Conservation (phyloP, 805 yeast genomes). For the Kregervanrija delftensis region DNA sequence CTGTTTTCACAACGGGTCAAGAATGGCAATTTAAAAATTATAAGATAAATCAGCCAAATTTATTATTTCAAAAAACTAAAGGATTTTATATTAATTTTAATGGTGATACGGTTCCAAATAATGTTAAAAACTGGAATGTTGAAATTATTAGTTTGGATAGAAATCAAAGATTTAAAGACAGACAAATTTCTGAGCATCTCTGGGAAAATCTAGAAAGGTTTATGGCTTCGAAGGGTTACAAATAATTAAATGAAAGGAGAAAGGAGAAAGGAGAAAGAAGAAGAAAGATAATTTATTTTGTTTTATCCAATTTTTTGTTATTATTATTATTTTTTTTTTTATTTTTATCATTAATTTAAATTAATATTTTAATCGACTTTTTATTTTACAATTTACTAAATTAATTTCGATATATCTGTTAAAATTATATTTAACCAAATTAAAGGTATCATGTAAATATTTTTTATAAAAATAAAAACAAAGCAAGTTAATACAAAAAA, state of each 20-base stretch:
- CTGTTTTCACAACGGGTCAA: slow-evolving; percentile 95
- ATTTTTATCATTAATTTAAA: background rate
- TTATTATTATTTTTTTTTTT: background rate
- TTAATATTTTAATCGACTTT: background rate
- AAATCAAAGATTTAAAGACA: slow-evolving; percentile 77
- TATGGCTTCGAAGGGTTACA: slow-evolving; percentile 60
- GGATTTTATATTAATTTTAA: slow-evolving; percentile 75
- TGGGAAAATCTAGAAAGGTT: slow-evolving; percentile 81
- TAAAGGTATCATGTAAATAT: background rate
- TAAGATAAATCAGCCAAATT: slow-evolving; percentile 74
- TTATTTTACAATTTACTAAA: too few relatives aligned
- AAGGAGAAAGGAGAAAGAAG: background rate
- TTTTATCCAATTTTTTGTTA: background rate
- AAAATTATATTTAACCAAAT: background rate
- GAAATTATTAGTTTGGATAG: slow-evolving; percentile 72
- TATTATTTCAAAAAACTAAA: slow-evolving; percentile 71
- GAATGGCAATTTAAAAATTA: slow-evolving; percentile 93
- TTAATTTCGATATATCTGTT: background rate
- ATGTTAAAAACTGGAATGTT: slow-evolving; percentile 84
- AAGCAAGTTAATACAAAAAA: background rate
- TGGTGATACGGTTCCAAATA: slow-evolving; percentile 74
- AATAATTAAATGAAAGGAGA: slow-evolving; percentile 9
- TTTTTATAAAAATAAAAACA: background rate
- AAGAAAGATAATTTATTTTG: background rate
- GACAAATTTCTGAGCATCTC: slow-evolving; percentile 75